Percentiles rank a stretch among this genome's conserved stretches.
Evolutionary conservation across 2,329 filamentous ascomycete genomes (phyloP).

Genomic region (Huntiella moniliformis): DNA sequence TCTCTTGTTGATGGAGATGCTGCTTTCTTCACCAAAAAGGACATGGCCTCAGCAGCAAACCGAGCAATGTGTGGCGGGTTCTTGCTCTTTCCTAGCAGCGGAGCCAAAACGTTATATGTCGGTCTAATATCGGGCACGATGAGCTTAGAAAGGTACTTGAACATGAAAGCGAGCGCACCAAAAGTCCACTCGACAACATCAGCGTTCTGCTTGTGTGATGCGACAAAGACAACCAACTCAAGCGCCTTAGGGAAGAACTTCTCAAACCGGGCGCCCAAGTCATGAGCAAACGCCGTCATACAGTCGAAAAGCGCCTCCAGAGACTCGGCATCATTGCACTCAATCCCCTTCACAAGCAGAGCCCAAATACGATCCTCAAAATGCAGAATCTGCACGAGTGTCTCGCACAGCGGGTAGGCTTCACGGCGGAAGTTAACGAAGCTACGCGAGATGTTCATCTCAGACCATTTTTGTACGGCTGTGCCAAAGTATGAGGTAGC

Average conservation of each 20-base stretch:
- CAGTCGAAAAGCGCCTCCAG: slow-evolving; percentile 75
- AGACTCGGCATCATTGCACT: slow-evolving; percentile 56
- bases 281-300: slow-evolving; percentile 86
- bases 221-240: slow-evolving; percentile 56
- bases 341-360: slow-evolving; percentile 56
- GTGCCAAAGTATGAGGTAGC: slow-evolving; percentile 75
- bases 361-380: slow-evolving; percentile 74
- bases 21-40: slow-evolving; percentile 81
- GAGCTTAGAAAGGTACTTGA: slow-evolving; percentile 87
- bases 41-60: slow-evolving; percentile 88
- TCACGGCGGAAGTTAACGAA: slow-evolving; percentile 64
- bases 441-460: slow-evolving; percentile 70
- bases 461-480: slow-evolving; percentile 71
- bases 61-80: slow-evolving; percentile 76
- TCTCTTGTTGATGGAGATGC: slow-evolving; percentile 61
- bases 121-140: slow-evolving; percentile 72
- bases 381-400: slow-evolving; percentile 77
- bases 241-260: slow-evolving; percentile 67
- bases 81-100: slow-evolving; percentile 62
- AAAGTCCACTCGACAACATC: slow-evolving; percentile 98
- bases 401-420: slow-evolving; percentile 65
- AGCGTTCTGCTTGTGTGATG: slow-evolving; percentile 55
- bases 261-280: slow-evolving; percentile 73
- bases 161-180: slow-evolving; percentile 78
- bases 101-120: slow-evolving; percentile 64